phyloP scores from a whole-genome alignment of 1,284 basidiomycete genomes.

The Malassezia equina region DNA sequence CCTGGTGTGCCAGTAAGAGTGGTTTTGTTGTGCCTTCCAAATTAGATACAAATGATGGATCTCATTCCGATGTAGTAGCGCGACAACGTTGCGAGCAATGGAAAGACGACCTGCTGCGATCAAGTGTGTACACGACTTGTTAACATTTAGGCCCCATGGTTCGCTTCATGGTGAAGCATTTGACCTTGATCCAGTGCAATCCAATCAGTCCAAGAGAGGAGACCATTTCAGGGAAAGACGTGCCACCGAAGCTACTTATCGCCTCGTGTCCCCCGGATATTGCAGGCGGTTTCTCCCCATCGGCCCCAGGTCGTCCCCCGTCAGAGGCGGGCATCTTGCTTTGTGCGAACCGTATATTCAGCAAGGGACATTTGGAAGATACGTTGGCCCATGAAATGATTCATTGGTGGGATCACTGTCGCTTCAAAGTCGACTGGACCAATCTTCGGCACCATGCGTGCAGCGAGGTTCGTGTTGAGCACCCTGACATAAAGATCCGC shows the following conservation, averaged over 20 bases:
- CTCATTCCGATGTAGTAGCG: constrained; percentile 4
- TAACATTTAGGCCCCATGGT: constrained; percentile 37
- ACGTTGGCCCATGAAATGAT: constrained; percentile 86
- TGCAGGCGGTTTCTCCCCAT: constrained; percentile 41
- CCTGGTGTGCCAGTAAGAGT: not conserved
- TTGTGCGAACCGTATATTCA: constrained; percentile 51
- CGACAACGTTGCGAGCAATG: constrained; percentile 35
- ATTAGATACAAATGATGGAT: not conserved
- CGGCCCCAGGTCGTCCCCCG: constrained; percentile 19
- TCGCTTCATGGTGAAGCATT: constrained; percentile 45
- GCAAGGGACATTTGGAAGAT: constrained; percentile 78
- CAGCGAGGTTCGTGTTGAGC: constrained; percentile 62
- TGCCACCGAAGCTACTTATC: constrained; percentile 28
- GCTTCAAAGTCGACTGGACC: constrained; percentile 82
- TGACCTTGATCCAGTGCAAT: constrained; percentile 36
- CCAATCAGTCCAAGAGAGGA: constrained; percentile 19
- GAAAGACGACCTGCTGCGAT: constrained; percentile 36
- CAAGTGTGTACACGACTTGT: constrained; percentile 18
- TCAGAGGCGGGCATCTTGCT: constrained; percentile 32
- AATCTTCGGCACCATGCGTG: constrained; percentile 89
- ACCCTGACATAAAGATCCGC: constrained; percentile 60
- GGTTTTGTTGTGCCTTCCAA: not conserved
- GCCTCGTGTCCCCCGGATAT: constrained; percentile 30
- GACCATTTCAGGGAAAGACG: not conserved
- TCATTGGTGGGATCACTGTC: constrained; percentile 91